These are phyloP conservation scores for Filobasidium wieringae DNA, from an alignment of 768 basidiomycete genomes.

Conservation along the genomic window DNA sequence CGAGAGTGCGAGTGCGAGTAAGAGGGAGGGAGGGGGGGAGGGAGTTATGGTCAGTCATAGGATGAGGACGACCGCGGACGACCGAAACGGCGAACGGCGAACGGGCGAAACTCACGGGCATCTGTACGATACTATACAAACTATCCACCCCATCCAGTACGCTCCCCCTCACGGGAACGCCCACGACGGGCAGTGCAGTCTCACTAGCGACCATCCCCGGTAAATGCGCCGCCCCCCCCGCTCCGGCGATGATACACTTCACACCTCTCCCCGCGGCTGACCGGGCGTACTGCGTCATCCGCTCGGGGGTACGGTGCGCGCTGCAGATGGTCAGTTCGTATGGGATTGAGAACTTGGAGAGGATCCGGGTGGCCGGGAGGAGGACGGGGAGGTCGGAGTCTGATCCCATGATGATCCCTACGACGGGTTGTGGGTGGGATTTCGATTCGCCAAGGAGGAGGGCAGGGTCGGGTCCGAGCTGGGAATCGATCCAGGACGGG, in stretches of 20 bases:
- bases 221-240: slow-evolving; percentile 95
- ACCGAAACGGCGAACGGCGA: neutral
- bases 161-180: slow-evolving; percentile 93
- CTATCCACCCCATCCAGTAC: slow-evolving; percentile 90
- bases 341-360: slow-evolving; percentile 69
- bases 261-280: slow-evolving; percentile 48
- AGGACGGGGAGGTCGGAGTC: slow-evolving; percentile 95
- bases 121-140: slow-evolving; percentile 94
- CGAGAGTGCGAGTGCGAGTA: too few relatives aligned
- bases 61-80: neutral
- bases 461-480: slow-evolving; percentile 25
- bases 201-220: slow-evolving; percentile 97
- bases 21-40: too few relatives aligned
- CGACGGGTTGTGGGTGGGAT: slow-evolving; percentile 60
- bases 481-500: slow-evolving; percentile 40
- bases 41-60: too few relatives aligned
- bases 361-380: slow-evolving; percentile 72
- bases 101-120: slow-evolving; percentile 60
- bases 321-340: slow-evolving; percentile 94
- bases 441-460: slow-evolving; percentile 40
- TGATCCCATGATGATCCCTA: slow-evolving; percentile 95
- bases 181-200: slow-evolving; percentile 83
- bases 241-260: slow-evolving; percentile 77
- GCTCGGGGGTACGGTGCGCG: slow-evolving; percentile 84
- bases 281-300: slow-evolving; percentile 70